Conservation (phyloP, 2,329 filamentous ascomycete species). For the Pseudogymnoascus sp. region DNA sequence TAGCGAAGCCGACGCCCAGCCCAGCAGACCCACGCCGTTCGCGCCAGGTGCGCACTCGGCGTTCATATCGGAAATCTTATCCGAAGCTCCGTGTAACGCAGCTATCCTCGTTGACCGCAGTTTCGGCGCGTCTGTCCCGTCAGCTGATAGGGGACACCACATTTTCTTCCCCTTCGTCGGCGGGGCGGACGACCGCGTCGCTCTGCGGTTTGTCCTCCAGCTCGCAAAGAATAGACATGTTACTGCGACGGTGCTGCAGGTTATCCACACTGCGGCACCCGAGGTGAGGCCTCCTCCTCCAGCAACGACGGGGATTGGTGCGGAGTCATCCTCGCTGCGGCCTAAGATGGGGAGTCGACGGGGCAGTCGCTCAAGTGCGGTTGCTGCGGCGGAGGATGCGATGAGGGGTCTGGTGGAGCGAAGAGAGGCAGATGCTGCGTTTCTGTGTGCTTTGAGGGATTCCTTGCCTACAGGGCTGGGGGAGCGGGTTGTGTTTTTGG, state of each 20-base stretch:
- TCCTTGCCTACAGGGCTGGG: conserved; percentile 44
- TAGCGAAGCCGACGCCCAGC: conserved; percentile 32
- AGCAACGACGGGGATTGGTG: neutral
- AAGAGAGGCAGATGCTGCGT: conserved; percentile 39
- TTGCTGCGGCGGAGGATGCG: conserved; percentile 20
- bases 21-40: conserved; percentile 42
- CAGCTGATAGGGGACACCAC: conserved; percentile 61
- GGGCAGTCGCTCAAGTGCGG: neutral
- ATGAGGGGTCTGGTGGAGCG: neutral
- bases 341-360: conserved; percentile 7
- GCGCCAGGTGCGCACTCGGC: conserved; percentile 54
- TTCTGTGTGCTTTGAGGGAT: conserved; percentile 48
- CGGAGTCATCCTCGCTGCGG: neutral
- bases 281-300: conserved; percentile 8
- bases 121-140: conserved; percentile 44
- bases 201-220: conserved; percentile 74
- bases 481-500: conserved; percentile 47
- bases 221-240: conserved; percentile 71
- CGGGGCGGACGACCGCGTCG: conserved; percentile 70
- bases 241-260: conserved; percentile 65
- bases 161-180: conserved; percentile 85
- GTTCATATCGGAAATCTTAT: conserved; percentile 64
- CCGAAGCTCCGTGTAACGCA: conserved; percentile 55
- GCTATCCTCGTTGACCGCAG: conserved; percentile 74
- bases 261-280: conserved; percentile 30